A percentile compares a stretch with the other conserved stretches of the same genome.
Evolutionary conservation across 1,139 yeast species (phyloP).

Genomic region (Casaregolazyma lundiana): DNA sequence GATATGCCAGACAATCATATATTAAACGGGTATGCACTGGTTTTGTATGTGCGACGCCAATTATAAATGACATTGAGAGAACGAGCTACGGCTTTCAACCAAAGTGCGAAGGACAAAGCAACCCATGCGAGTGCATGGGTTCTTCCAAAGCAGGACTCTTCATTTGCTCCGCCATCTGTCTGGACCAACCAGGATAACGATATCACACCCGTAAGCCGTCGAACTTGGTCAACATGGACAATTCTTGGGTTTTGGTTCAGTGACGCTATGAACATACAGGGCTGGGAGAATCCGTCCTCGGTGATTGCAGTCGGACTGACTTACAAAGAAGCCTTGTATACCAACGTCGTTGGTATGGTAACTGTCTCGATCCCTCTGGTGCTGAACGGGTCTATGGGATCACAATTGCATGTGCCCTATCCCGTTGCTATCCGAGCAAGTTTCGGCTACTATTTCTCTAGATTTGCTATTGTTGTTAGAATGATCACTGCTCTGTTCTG

Average conservation of each 20-base stretch:
- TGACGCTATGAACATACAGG: slow-evolving; percentile 29
- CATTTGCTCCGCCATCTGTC: slow-evolving; percentile 28
- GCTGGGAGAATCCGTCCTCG: slow-evolving; percentile 27
- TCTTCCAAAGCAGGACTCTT: slow-evolving; percentile 27
- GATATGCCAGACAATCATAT: too few relatives aligned
- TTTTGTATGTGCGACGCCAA: too few relatives aligned
- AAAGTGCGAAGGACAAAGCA: slow-evolving; percentile 7
- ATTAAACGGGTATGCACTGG: too few relatives aligned
- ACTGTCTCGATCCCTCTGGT: slow-evolving; percentile 34
- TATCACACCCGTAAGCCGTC: slow-evolving; percentile 28
- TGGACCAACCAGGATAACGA: slow-evolving; percentile 33
- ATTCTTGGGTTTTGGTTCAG: slow-evolving; percentile 34
- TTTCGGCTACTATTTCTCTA: slow-evolving; percentile 35
- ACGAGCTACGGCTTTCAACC: not conserved
- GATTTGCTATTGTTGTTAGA: slow-evolving; percentile 35
- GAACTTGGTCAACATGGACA: slow-evolving; percentile 32
- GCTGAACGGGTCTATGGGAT: slow-evolving; percentile 38
- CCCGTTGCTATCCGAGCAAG: slow-evolving; percentile 36
- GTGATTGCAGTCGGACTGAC: slow-evolving; percentile 32
- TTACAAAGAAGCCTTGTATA: slow-evolving; percentile 34
- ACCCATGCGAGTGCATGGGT: slow-evolving; percentile 23
- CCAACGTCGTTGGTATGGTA: slow-evolving; percentile 34
- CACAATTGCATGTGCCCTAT: slow-evolving; percentile 36
- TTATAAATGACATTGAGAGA: too few relatives aligned
- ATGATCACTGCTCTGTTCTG: slow-evolving; percentile 37